Conservation (phyloP, 768 basidiomycete species). For the Phylloporus sp. region DNA sequence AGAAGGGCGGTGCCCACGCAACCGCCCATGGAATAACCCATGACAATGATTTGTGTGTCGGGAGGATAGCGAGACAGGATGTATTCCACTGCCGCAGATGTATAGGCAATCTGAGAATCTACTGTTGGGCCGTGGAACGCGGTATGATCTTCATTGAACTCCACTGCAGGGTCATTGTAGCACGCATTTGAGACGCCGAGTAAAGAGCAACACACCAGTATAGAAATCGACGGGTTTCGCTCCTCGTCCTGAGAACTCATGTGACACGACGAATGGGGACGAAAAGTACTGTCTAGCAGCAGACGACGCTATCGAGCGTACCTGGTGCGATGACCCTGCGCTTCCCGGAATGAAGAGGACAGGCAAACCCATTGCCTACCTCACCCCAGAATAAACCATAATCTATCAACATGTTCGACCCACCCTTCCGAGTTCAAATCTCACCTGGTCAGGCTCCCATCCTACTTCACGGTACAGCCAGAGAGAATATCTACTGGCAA, state of each 20-base stretch:
- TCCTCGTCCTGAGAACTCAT: conserved; percentile 43
- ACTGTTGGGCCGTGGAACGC: conserved; percentile 92
- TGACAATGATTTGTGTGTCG: conserved; percentile 60
- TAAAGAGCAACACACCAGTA: conserved; percentile 49
- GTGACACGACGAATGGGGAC: conserved; percentile 50
- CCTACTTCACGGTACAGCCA: conserved; percentile 88
- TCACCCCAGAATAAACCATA: conserved; percentile 1
- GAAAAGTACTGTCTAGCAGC: conserved; percentile 76
- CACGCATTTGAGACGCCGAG: background rate
- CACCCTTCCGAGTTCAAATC: conserved; percentile 7
- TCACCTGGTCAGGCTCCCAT: conserved; percentile 67
- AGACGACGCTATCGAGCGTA: conserved; percentile 91
- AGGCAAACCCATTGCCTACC: conserved; percentile 54
- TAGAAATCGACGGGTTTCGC: conserved; percentile 77
- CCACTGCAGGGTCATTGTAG: conserved; percentile 42
- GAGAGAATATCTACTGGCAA: conserved; percentile 74
- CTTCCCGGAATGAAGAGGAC: conserved; percentile 97
- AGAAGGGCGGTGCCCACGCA: conserved; percentile 80
- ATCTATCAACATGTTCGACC: background rate
- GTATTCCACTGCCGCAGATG: conserved; percentile 63
- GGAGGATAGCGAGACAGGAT: conserved; percentile 73
- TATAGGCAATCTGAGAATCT: conserved; percentile 73
- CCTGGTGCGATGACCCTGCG: conserved; percentile 91
- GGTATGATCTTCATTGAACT: conserved; percentile 96
- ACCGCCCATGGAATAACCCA: conserved; percentile 99